phyloP scores from a whole-genome alignment of 768 basidiomycete species.

The Russula sp. region DNA sequence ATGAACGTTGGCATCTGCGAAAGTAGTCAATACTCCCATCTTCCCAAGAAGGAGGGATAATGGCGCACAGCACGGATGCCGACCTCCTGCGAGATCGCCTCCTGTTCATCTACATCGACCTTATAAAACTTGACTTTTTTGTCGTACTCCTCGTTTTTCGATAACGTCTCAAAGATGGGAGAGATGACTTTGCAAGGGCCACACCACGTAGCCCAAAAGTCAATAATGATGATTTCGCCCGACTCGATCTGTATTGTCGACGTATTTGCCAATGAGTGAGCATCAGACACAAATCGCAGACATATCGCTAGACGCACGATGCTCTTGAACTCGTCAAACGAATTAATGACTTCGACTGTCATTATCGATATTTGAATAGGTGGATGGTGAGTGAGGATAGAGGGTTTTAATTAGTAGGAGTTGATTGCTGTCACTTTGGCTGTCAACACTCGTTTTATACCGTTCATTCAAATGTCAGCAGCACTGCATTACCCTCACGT shows the following conservation, averaged over 20 bases:
- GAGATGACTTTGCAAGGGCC: constrained; percentile 67
- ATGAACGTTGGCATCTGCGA: constrained; percentile 47
- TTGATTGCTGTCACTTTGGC: not conserved
- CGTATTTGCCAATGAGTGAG: constrained; percentile 14
- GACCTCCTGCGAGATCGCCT: constrained; percentile 53
- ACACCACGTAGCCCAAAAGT: constrained; percentile 81
- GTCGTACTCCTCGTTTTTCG: constrained; percentile 33
- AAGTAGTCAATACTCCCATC: not conserved
- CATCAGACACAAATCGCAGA: not conserved
- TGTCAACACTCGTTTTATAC: constrained; percentile 12
- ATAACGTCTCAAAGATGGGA: constrained; percentile 61
- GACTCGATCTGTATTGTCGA: constrained; percentile 43
- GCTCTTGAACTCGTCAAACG: not conserved
- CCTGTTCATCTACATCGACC: constrained; percentile 64
- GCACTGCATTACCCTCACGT: not conserved
- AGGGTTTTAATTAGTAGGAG: not conserved
- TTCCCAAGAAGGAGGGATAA: constrained; percentile 13
- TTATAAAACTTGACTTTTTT: constrained; percentile 64
- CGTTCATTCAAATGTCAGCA: not conserved
- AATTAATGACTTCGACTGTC: not conserved
- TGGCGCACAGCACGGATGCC: constrained; percentile 57
- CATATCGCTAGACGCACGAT: constrained; percentile 41
- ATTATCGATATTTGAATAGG: constrained; percentile 5
- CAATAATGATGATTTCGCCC: constrained; percentile 50
- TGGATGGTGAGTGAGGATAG: not conserved